A percentile compares a stretch with the other conserved stretches of the same genome.
Conservation (phyloP, 441 rosid genomes). For the Populus hybrid region DNA sequence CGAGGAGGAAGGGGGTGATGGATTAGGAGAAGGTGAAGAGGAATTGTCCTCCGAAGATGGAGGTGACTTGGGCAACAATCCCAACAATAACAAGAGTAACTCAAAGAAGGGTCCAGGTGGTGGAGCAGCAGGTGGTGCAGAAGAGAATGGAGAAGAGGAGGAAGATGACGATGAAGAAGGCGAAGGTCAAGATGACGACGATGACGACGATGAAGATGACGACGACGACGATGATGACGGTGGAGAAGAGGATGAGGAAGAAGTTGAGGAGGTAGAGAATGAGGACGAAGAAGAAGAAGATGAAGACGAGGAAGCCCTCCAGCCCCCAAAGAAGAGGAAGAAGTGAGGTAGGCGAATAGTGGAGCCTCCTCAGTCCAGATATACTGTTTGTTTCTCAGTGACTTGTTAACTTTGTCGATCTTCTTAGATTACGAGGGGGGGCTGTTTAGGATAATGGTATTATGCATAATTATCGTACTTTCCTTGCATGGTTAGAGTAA, state of each 20-base stretch:
- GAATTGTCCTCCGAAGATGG: slow-evolving; percentile 53
- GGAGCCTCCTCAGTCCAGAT: slow-evolving; percentile 14
- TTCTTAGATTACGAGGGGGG: slow-evolving; percentile 17
- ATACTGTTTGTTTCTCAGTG: slow-evolving; percentile 12
- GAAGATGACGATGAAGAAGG: slow-evolving; percentile 36
- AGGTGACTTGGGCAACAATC: slow-evolving; percentile 25
- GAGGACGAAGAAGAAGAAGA: slow-evolving; percentile 47
- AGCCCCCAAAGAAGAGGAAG: slow-evolving; percentile 76
- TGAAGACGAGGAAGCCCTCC: slow-evolving; percentile 62
- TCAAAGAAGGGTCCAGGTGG: slow-evolving; percentile 36
- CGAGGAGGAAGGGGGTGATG: slow-evolving; percentile 41
- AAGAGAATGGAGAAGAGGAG: slow-evolving; percentile 41
- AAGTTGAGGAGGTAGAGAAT: slow-evolving; percentile 34
- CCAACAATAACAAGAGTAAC: slow-evolving; percentile 36
- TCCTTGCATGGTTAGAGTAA: slow-evolving; percentile 28
- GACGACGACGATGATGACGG: slow-evolving; percentile 31
- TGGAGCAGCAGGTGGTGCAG: slow-evolving; percentile 36
- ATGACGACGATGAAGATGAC: slow-evolving; percentile 25
- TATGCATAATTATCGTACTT: slow-evolving; percentile 23
- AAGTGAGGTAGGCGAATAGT: slow-evolving; percentile 31
- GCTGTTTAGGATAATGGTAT: slow-evolving; percentile 19
- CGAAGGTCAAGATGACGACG: slow-evolving; percentile 24
- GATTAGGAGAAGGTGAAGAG: slow-evolving; percentile 46
- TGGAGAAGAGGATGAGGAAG: slow-evolving; percentile 41
- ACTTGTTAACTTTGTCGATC: slow-evolving; percentile 21